Evolutionary conservation across 345 rosid genomes (phyloP).

Genomic region (Eucalyptus melliodora): DNA sequence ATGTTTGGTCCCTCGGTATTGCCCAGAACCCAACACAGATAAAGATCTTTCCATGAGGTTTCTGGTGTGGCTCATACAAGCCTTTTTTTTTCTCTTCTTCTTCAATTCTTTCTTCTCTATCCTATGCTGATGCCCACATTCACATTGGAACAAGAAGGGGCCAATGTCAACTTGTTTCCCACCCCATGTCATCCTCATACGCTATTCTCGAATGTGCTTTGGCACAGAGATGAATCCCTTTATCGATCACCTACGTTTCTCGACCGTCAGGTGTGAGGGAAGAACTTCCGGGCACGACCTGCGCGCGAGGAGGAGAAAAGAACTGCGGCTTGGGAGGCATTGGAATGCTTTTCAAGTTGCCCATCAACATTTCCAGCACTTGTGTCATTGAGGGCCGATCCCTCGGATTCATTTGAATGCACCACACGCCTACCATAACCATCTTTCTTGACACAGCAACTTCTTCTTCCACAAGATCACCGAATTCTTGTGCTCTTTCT

Average conservation of each 20-base stretch:
- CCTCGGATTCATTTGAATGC: slow-evolving; percentile 21
- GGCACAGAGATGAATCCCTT: not conserved
- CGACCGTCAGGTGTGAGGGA: not conserved
- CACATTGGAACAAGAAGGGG: not conserved
- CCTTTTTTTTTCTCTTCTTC: not conserved
- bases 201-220: not conserved
- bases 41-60: not conserved
- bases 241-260: not conserved
- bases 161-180: not conserved
- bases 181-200: not conserved
- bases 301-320: not conserved
- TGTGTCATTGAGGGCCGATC: slow-evolving; percentile 17
- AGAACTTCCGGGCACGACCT: not conserved
- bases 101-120: not conserved
- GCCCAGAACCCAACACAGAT: not conserved
- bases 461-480: not conserved
- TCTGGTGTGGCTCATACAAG: not conserved
- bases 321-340: slow-evolving; percentile 17
- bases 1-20: not conserved
- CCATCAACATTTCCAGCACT: slow-evolving; percentile 16
- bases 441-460: slow-evolving; percentile 1
- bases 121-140: not conserved
- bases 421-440: slow-evolving; percentile 15
- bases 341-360: not conserved
- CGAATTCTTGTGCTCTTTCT: not conserved